Evolutionary conservation across 495 filamentous ascomycete species (phyloP).

Genomic region (Penicillium roqueforti): DNA sequence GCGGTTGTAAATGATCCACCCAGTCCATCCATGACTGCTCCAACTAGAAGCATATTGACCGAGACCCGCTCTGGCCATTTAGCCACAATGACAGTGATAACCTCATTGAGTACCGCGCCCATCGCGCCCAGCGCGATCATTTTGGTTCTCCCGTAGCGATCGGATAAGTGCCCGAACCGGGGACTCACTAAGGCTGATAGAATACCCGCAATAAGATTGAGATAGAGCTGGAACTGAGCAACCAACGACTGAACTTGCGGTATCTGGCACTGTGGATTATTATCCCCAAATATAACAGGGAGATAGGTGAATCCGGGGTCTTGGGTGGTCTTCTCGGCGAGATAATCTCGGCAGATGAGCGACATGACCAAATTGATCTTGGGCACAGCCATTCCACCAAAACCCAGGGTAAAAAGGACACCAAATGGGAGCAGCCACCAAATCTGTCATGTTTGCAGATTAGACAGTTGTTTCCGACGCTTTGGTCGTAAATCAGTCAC

Average conservation of each 20-base stretch:
- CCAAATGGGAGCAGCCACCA: conserved; percentile 81
- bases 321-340: conserved; percentile 51
- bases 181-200: conserved; percentile 74
- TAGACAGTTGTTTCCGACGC: conserved; percentile 8
- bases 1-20: conserved; percentile 81
- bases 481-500: conserved; percentile 3
- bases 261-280: conserved; percentile 69
- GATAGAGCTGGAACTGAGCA: conserved; percentile 69
- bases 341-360: conserved; percentile 77
- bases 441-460: conserved; percentile 47
- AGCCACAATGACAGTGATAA: conserved; percentile 70
- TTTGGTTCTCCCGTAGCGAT: conserved; percentile 76
- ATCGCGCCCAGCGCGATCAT: conserved; percentile 63
- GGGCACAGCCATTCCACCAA: conserved; percentile 76
- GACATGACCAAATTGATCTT: conserved; percentile 75
- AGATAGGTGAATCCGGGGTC: conserved; percentile 58
- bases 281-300: conserved; percentile 60
- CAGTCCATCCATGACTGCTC: conserved; percentile 72
- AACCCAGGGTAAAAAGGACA: conserved; percentile 72
- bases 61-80: conserved; percentile 66
- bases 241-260: conserved; percentile 70
- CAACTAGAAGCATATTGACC: conserved; percentile 70
- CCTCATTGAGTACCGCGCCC: conserved; percentile 65
- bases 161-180: conserved; percentile 78
- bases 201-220: conserved; percentile 65